These are phyloP conservation scores for Taiozyma sp. DNA, from an alignment of 1,139 yeast genomes.

Conservation along the genomic window DNA sequence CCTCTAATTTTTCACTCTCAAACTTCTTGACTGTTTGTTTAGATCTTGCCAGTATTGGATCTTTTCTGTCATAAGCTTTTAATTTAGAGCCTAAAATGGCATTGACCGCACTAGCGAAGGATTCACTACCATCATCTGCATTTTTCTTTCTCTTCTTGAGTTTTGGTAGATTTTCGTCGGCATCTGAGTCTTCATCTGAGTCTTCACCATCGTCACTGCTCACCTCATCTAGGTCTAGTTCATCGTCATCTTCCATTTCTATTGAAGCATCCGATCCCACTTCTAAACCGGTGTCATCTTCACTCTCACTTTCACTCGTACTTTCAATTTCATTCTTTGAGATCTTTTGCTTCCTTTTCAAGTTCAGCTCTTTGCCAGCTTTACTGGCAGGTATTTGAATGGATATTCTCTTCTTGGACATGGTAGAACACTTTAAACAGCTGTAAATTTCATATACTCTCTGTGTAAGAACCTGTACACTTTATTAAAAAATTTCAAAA, in stretches of 20 bases:
- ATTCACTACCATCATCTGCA: conserved; percentile 62
- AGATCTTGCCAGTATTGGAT: conserved; percentile 86
- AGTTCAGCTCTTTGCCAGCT: not conserved
- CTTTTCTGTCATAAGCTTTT: conserved; percentile 82
- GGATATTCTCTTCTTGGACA: conserved; percentile 15
- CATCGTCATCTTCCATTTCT: conserved; percentile 15
- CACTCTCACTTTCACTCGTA: not conserved
- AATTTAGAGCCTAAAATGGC: conserved; percentile 82
- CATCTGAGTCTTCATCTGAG: conserved; percentile 25
- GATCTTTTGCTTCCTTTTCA: not conserved
- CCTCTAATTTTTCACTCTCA: conserved; percentile 77
- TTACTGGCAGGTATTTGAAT: conserved; percentile 6
- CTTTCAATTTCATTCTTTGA: not conserved
- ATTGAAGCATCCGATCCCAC: conserved; percentile 8
- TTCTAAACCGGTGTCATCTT: conserved; percentile 2
- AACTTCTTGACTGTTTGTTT: conserved; percentile 59
- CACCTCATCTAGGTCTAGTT: conserved; percentile 14
- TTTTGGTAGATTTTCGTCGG: conserved; percentile 39
- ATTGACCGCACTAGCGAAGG: conserved; percentile 76
- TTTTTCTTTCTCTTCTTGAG: conserved; percentile 48
- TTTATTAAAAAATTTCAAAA: not conserved
- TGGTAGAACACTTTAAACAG: not conserved
- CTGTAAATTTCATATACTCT: not conserved
- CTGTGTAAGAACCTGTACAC: not conserved
- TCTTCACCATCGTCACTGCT: conserved; percentile 26